These are phyloP conservation scores for Apiospora kogelbergensis DNA, from an alignment of 2,329 filamentous ascomycete species.

Conservation along the genomic window DNA sequence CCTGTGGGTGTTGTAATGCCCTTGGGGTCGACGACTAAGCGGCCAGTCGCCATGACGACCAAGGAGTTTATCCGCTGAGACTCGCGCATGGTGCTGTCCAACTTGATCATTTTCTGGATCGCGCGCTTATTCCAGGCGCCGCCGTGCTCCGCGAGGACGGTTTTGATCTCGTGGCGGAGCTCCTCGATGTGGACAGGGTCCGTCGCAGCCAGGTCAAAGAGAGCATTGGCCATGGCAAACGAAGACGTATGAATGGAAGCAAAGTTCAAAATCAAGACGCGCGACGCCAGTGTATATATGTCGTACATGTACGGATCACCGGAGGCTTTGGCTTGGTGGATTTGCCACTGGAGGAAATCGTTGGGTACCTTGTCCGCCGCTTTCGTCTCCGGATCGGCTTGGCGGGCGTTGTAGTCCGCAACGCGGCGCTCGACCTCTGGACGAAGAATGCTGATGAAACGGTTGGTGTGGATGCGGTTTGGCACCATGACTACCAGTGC, in stretches of 20 bases:
- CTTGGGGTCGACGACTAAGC: constrained; percentile 22
- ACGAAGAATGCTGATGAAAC: constrained; percentile 22
- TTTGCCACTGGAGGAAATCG: constrained; percentile 47
- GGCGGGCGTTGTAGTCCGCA: constrained; percentile 21
- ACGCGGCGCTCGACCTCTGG: constrained; percentile 28
- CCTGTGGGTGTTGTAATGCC: constrained; percentile 35
- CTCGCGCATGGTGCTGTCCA: constrained; percentile 43
- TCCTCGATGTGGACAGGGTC: constrained; percentile 39
- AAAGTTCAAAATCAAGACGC: constrained; percentile 43
- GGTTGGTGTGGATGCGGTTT: constrained; percentile 22
- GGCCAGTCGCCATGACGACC: constrained; percentile 25
- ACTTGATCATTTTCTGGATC: constrained; percentile 34
- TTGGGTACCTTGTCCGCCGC: constrained; percentile 33
- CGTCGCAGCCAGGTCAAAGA: constrained; percentile 44
- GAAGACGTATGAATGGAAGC: constrained; percentile 52
- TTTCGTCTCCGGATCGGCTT: constrained; percentile 20
- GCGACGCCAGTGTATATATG: constrained; percentile 32
- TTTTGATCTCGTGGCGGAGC: constrained; percentile 42
- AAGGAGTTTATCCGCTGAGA: constrained; percentile 36
- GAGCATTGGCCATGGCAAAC: constrained; percentile 35
- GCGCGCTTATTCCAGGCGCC: constrained; percentile 33
- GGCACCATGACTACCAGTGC: constrained; percentile 27
- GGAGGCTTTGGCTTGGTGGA: constrained; percentile 35
- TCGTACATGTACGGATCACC: constrained; percentile 25
- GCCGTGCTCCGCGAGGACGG: constrained; percentile 27